A percentile compares a stretch with the other conserved stretches of the same genome.
Evolutionary conservation across 306 rosid genomes (phyloP).

Genomic region (Vicia faba): DNA sequence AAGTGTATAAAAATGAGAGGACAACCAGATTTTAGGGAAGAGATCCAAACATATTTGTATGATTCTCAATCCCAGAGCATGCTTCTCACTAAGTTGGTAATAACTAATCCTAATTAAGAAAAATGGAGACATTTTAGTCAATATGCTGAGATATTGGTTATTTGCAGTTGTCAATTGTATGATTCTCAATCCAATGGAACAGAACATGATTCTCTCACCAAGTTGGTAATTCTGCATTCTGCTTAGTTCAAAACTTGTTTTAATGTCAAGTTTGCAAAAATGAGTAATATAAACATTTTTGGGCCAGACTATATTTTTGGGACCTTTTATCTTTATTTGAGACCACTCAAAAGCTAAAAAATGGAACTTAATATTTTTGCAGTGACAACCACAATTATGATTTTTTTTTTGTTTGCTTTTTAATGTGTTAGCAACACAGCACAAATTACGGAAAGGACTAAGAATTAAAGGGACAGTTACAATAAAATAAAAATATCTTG

Average conservation of each 20-base stretch:
- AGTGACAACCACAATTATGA: constrained; percentile 20
- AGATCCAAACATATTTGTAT: not conserved
- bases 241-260: not conserved
- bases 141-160: too few relatives aligned
- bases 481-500: constrained; percentile 20
- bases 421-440: not conserved
- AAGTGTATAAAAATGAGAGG: too few relatives aligned
- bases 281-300: not conserved
- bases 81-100: not conserved
- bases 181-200: not conserved
- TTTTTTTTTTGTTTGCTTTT: constrained; percentile 24
- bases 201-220: not conserved
- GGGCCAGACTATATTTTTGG: not conserved
- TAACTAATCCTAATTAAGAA: too few relatives aligned
- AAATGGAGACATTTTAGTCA: too few relatives aligned
- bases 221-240: constrained; percentile 25
- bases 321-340: not conserved
- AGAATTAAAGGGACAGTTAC: constrained; percentile 15
- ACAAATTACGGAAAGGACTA: not conserved
- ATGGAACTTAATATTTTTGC: not conserved
- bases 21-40: too few relatives aligned
- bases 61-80: not conserved
- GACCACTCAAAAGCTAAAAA: constrained; percentile 6
- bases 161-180: not conserved
- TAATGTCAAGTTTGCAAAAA: constrained; percentile 1